A percentile compares a stretch with the other conserved stretches of the same genome.
phyloP scores from a whole-genome alignment of 116 monocot genomes.

The Posidonia oceanica region DNA sequence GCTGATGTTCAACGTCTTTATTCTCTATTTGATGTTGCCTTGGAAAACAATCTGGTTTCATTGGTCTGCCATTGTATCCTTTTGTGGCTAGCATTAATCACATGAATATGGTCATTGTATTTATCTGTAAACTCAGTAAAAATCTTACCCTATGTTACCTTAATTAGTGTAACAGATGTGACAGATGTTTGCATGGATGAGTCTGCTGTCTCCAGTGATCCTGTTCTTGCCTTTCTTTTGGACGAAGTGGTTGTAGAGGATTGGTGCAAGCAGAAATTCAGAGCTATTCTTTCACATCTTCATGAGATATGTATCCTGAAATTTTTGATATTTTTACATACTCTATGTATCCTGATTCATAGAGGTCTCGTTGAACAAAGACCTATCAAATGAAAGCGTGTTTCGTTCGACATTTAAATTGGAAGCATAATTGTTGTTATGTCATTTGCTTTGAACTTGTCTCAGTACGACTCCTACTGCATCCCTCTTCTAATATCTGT shows the following conservation, averaged over 20 bases:
- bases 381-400: no score
- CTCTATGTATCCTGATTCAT: not conserved
- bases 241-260: constrained; percentile 97
- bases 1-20: constrained; percentile 72
- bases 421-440: no score
- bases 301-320: constrained; percentile 66
- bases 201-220: constrained; percentile 92
- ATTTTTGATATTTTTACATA: constrained; percentile 2
- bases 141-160: constrained; percentile 12
- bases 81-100: constrained; percentile 2
- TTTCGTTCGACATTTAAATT: no score
- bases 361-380: not conserved
- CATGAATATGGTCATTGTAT: not conserved
- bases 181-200: constrained; percentile 97
- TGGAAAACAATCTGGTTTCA: constrained; percentile 79
- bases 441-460: no score
- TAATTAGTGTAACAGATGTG: constrained; percentile 58
- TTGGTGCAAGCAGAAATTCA: constrained; percentile 75
- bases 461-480: not conserved
- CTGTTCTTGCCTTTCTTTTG: constrained; percentile 81
- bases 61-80: constrained; percentile 98
- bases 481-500: no score
- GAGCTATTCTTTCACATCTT: constrained; percentile 33
- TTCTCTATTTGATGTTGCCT: constrained; percentile 83
- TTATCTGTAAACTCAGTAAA: not conserved